phyloP scores from a whole-genome alignment of 2,329 filamentous ascomycete genomes.

The Venturia pyrina region DNA sequence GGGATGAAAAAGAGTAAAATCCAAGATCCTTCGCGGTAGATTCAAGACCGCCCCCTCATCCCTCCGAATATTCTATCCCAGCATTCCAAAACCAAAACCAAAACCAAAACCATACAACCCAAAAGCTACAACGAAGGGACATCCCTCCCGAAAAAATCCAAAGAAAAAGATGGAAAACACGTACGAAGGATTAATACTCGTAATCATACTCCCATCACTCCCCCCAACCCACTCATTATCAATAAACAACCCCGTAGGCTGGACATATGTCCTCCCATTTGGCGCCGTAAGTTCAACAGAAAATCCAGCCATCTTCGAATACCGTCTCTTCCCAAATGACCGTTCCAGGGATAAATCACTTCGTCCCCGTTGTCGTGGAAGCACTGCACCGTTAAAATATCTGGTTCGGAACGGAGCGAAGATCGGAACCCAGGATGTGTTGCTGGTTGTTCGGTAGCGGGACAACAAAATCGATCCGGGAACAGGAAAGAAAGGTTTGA shows the following conservation, averaged over 20 bases:
- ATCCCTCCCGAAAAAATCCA: too few species aligned
- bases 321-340: background rate
- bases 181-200: conserved; percentile 60
- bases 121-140: too few species aligned
- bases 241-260: conserved; percentile 73
- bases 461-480: too few species aligned
- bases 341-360: background rate
- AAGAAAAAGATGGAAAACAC: conserved; percentile 15
- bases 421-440: background rate
- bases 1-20: too few species aligned
- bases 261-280: conserved; percentile 61
- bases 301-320: conserved; percentile 35
- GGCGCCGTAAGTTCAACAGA: conserved; percentile 59
- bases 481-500: background rate
- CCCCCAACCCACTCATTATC: conserved; percentile 70
- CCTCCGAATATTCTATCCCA: too few species aligned
- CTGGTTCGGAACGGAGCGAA: background rate
- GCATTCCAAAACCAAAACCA: too few species aligned
- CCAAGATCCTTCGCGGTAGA: too few species aligned
- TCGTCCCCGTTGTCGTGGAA: background rate
- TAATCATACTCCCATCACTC: conserved; percentile 53
- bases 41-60: too few species aligned
- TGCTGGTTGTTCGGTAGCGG: background rate
- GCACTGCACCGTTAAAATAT: background rate
- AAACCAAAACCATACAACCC: too few species aligned